Conservation (phyloP, 1,284 basidiomycete species). For the Ustilago sp. region DNA sequence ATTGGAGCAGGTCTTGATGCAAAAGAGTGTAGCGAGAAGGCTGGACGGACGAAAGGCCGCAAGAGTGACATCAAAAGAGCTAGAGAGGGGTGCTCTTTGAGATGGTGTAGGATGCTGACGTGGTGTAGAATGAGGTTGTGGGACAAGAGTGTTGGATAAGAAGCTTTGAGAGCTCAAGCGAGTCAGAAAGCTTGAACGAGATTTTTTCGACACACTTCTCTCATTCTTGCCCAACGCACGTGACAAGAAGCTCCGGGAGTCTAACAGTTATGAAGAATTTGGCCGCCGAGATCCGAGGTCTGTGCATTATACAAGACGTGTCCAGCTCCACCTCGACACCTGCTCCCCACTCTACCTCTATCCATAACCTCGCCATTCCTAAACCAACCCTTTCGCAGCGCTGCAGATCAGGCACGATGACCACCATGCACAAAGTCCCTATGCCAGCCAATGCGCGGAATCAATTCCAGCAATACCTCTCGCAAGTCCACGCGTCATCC, state of each 20-base stretch:
- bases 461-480: slow-evolving; percentile 35
- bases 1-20: slow-evolving; percentile 2
- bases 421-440: slow-evolving; percentile 1
- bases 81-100: not conserved
- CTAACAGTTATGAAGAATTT: not conserved
- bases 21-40: slow-evolving; percentile 14
- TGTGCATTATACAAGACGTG: slow-evolving; percentile 5
- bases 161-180: slow-evolving; percentile 3
- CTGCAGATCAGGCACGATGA: not conserved
- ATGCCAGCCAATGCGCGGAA: slow-evolving; percentile 24
- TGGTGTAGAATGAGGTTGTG: not conserved
- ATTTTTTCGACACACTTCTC: not conserved
- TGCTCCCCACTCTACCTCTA: not conserved
- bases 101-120: not conserved
- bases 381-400: not conserved
- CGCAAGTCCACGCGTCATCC: slow-evolving; percentile 11
- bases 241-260: not conserved
- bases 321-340: slow-evolving; percentile 12
- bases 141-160: not conserved
- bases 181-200: not conserved
- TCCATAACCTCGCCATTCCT: not conserved
- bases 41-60: slow-evolving; percentile 27
- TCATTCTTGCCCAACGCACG: not conserved
- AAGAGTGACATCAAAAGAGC: slow-evolving; percentile 31
- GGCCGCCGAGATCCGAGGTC: slow-evolving; percentile 16